Evolutionary conservation across 768 basidiomycete species (phyloP), one percentile per base, ranked within the genome.

Genomic region (Clavulina sp.): DNA sequence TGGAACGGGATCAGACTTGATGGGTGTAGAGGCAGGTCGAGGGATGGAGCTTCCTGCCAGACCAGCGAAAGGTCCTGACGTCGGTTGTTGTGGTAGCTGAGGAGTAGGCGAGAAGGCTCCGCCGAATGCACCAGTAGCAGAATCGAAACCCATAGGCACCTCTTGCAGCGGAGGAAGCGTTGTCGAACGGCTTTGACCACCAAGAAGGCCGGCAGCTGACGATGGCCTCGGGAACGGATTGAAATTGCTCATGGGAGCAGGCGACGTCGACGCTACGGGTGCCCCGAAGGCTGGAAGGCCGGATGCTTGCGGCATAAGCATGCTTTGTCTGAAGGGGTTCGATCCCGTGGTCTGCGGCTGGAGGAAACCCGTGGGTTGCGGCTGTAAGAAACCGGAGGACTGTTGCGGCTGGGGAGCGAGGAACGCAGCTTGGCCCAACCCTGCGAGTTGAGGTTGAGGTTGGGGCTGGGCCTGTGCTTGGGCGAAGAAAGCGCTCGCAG

Each of bases 321-420:
- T 74, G 57, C 75, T 84, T 63, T 86, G 85, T 31, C 88, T 71
- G 71, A 92, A 92, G 5, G 86, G 87, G 64, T 89, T 91, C 40
- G 70, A 66, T 19, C 78, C 81, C 5, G 80, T 61, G 48, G 55
- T 34, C 52, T 58, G 57, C 34, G 60, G 53, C 33, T 58, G 58
- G 24, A 52, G 54, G 47, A 51, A 52, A 33, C 68, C 68, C 57
- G 75, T n/a, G 62, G 75, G 75, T 4, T 66, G 55, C 52, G 23
- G 63, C 54, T 54, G 60, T 26, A 60, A 54, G 24, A 54, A 51
- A 3, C 51, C 58, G 56, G 52, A 59, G 38, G 50, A 54, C 24
- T 63, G 62, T 16, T 63, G 65, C 50, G 64, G 53, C 44, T 68
- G 73, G 31, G 73, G 61, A 26, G 65, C 63, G 31, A 55, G 23